Percentiles rank a stretch among this genome's conserved stretches.
phyloP scores from a whole-genome alignment of 2,329 filamentous ascomycete genomes.

The Pseudohalonectria lignicola region DNA sequence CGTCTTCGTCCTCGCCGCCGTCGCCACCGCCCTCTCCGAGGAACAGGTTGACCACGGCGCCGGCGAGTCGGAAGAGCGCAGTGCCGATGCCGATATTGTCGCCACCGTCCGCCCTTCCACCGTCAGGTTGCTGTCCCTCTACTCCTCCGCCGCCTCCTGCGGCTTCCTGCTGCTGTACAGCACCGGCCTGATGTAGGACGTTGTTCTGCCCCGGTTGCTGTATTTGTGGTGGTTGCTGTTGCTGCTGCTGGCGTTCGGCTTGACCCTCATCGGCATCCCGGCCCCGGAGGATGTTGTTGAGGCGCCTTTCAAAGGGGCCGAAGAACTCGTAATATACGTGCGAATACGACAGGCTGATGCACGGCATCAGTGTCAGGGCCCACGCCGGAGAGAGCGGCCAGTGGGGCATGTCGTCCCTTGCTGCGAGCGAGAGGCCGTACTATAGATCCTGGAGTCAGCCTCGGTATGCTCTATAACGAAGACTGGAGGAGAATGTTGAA shows the following conservation, averaged over 20 bases:
- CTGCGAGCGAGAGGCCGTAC: slow-evolving; percentile 35
- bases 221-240: background rate
- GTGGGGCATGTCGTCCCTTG: slow-evolving; percentile 30
- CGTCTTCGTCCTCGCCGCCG: slow-evolving; percentile 10
- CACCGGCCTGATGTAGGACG: slow-evolving; percentile 4
- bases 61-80: slow-evolving; percentile 10
- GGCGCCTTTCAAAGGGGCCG: slow-evolving; percentile 32
- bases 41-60: slow-evolving; percentile 11
- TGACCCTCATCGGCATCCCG: slow-evolving; percentile 11
- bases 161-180: slow-evolving; percentile 3
- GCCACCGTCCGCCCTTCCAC: too few species aligned
- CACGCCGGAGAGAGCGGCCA: slow-evolving; percentile 45
- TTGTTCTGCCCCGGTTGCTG: too few species aligned
- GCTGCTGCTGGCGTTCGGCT: slow-evolving; percentile 4
- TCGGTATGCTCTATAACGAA: too few species aligned
- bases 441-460: slow-evolving; percentile 17
- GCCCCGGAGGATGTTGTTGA: slow-evolving; percentile 35
- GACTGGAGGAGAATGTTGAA: background rate
- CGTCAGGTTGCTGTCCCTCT: slow-evolving; percentile 10
- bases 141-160: background rate
- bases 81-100: slow-evolving; percentile 12
- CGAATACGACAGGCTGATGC: slow-evolving; percentile 25
- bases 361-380: slow-evolving; percentile 38
- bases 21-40: slow-evolving; percentile 7
- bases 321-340: slow-evolving; percentile 35